Conservation (phyloP, 225 moss, liverwort and hornwort genomes). For the Anthoceros angustus region DNA sequence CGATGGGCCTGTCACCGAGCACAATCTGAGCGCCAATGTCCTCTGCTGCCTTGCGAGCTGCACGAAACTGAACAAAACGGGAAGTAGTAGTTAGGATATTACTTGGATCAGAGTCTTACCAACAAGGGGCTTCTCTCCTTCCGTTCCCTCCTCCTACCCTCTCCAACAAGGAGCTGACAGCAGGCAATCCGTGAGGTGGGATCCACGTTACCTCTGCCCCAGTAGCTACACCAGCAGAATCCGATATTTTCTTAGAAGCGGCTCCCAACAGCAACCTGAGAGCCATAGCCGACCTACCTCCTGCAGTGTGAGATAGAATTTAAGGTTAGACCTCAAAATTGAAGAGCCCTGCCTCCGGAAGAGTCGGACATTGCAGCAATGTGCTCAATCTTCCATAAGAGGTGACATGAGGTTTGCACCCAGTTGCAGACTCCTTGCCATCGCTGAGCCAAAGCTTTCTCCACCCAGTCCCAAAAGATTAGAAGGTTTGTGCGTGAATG, state of each 20-base stretch:
- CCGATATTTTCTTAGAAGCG: conserved; percentile 41
- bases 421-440: conserved; percentile 45
- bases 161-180: no score
- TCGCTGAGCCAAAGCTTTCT: conserved; percentile 45
- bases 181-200: no score
- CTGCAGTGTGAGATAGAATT: conserved; percentile 5
- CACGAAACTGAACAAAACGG: conserved; percentile 28
- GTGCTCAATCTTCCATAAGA: neutral
- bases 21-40: conserved; percentile 44
- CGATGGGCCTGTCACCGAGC: conserved; percentile 63
- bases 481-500: conserved; percentile 4
- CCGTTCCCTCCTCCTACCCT: no score
- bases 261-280: conserved; percentile 48
- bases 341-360: no score
- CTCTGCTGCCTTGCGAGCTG: conserved; percentile 59
- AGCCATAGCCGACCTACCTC: conserved; percentile 52
- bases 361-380: no score
- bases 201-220: conserved; percentile 40
- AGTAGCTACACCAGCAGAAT: conserved; percentile 44
- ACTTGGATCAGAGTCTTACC: no score
- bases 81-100: no score
- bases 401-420: conserved; percentile 9
- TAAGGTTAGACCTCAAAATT: no score
- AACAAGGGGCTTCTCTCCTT: no score
- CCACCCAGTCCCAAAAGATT: conserved; percentile 60